Evolutionary conservation across 495 filamentous ascomycete species (phyloP), one percentile per base, ranked within the genome.

Genomic region (Aspergillus hancockii): DNA sequence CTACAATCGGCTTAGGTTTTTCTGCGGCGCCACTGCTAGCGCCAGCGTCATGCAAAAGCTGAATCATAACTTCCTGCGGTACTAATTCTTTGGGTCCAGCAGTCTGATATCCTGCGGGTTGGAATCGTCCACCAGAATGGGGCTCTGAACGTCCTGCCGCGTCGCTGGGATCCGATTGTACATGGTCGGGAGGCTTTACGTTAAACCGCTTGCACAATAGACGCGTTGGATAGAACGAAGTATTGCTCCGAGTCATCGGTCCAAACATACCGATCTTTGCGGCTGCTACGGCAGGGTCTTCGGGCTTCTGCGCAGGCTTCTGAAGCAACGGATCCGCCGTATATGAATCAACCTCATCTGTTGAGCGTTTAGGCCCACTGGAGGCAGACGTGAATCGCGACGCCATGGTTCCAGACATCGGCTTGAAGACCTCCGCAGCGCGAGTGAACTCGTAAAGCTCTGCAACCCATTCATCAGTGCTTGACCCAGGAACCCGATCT

Each of bases 201-300:
- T 91, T 90, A 65, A 98, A 97, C 19, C 94, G 81, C 73, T 98
- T 98, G 75, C 94, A 98, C 31, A 98, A 71, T 43, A 98, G 71
- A 52, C 92, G 79, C 9, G 89, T 85, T 13, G 95, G 94, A 67
- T 86, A 89, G 66, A 96, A 97, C 7, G 86, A 81, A n/a, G 82
- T 59, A 1, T 79, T 76, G 8, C 79, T 84, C 47, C 94, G 78
- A 3, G 94, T 98, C 85, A 97, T 81, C 2, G 85, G 81, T 0
- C 94, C 94, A 71, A 90, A 98, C 92, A 98, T 96, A 25, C 92
- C 92, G 63, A 97, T 69, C 59, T 83, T 88, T n/a, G 94, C 94
- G 6, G 94, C 94, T 62, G 90, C 85, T 59, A 91, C 90, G 4
- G 91, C 90, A 0, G 93, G 91, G 60, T 94, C 88, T 56, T 87